Conservation (phyloP, 768 basidiomycete genomes). For the Atractiella rhizophila region DNA sequence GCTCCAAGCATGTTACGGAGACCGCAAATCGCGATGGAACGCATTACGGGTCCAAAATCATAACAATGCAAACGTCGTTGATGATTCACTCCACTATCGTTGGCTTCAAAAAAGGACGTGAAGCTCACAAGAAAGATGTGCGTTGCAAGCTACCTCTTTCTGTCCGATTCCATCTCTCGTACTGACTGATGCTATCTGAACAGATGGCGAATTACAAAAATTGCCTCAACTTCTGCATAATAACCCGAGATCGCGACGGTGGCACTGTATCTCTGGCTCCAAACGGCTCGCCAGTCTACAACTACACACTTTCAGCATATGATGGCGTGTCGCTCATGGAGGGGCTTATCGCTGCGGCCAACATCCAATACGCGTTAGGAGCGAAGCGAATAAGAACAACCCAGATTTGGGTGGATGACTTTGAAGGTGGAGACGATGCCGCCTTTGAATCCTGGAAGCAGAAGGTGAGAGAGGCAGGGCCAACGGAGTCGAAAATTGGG, state of each 20-base stretch:
- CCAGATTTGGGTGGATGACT: conserved; percentile 9
- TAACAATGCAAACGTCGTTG: conserved; percentile 13
- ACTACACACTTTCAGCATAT: conserved; percentile 13
- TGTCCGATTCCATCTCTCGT: no score
- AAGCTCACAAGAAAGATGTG: no score
- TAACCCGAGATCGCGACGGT: conserved; percentile 15
- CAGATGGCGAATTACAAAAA: conserved; percentile 10
- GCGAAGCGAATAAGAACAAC: conserved; percentile 11
- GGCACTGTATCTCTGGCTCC: no score
- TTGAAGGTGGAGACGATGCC: conserved; percentile 11
- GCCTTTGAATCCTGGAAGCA: conserved; percentile 5
- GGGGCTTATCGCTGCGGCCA: conserved; percentile 11
- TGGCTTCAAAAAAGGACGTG: no score
- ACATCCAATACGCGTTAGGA: conserved; percentile 12
- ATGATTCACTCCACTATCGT: conserved; percentile 3
- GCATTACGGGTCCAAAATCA: conserved; percentile 18
- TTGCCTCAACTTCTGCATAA: conserved; percentile 13
- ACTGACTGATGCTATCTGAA: no score
- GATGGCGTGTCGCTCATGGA: conserved; percentile 10
- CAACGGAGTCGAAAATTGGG: background rate
- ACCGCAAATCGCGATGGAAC: conserved; percentile 14
- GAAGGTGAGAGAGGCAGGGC: conserved; percentile 2
- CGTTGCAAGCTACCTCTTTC: no score
- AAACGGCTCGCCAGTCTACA: no score
- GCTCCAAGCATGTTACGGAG: background rate